Conservation (phyloP, 2,329 filamentous ascomycete species). For the Madurella mycetomatis region DNA sequence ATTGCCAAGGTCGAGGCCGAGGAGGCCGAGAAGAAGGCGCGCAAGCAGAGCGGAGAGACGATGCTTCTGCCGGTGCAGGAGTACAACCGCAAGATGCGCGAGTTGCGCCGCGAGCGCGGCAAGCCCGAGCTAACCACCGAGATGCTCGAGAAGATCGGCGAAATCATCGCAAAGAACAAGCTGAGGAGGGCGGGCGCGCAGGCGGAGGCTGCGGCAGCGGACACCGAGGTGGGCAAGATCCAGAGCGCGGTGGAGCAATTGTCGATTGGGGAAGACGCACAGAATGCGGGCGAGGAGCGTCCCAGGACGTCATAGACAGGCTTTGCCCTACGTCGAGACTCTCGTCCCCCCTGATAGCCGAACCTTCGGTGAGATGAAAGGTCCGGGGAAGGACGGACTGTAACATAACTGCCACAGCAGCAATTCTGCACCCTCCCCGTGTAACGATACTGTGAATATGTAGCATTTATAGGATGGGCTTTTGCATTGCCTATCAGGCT, state of each 20-base stretch:
- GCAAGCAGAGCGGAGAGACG: slow-evolving; percentile 32
- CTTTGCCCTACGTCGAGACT: background rate
- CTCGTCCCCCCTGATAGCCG: background rate
- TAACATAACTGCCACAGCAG: background rate
- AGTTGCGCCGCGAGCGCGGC: slow-evolving; percentile 47
- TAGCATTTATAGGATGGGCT: slow-evolving; percentile 5
- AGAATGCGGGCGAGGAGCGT: slow-evolving; percentile 6
- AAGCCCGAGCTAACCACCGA: slow-evolving; percentile 53
- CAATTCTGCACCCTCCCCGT: background rate
- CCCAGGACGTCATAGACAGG: slow-evolving; percentile 11
- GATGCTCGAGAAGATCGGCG: slow-evolving; percentile 59
- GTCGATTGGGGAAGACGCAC: slow-evolving; percentile 15
- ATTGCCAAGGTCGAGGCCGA: slow-evolving; percentile 45
- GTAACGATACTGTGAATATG: slow-evolving; percentile 16
- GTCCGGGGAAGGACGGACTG: background rate
- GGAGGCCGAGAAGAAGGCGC: slow-evolving; percentile 34
- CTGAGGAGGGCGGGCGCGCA: background rate
- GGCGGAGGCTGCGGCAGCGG: background rate
- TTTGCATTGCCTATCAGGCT: background rate
- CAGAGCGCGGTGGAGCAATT: slow-evolving; percentile 23
- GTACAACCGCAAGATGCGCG: slow-evolving; percentile 52
- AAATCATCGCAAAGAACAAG: slow-evolving; percentile 53
- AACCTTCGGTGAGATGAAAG: too few relatives aligned
- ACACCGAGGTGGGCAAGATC: slow-evolving; percentile 14
- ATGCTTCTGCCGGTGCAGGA: slow-evolving; percentile 58